Evolutionary conservation across 306 rosid genomes (phyloP), one percentile per base, ranked within the genome.

Genomic region (Gastrolobium bilobum): DNA sequence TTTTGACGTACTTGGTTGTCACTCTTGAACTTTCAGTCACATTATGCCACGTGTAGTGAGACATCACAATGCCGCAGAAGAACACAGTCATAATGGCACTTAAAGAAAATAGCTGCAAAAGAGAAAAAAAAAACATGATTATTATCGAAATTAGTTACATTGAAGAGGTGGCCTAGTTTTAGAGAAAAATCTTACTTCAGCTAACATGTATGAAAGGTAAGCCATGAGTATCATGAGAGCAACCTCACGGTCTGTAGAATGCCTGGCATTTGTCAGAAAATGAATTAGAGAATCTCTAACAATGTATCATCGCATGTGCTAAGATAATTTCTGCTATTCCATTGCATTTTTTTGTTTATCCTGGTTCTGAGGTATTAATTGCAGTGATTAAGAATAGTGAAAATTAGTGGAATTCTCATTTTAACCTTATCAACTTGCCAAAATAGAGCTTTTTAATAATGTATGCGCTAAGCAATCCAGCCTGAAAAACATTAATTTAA

Each of bases 201-300:
- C 84, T 59, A 93, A 87, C 89, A 96, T 88, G 79, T 96, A 96
- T 20, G 99, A 96, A 73, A 96, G 89, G 74, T 96, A 96, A 56
- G 99, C 98, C 98, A 96, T 93, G 81, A 96, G 98, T 68, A 96
- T 91, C 99, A 93, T 91, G 20, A 93, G 92, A 83, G 98, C 99
- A 75, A 96, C 96, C 85, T 96, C 99, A 42, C 99, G 97, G 58
- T 91, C 96, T 0, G 99, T 95, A 53, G 92, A 93, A 83, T 96
- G 98, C 84, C 99, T 91, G 84, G 14, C 53, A 80, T 79, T 67
- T 31, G 63, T 54, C n/a, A 50, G 39, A 56, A 68, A 59, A 63
- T 8, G 46, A 80, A 68, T 53, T 34, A 62, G 34, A 70, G 71
- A 75, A 79, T 14, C 14, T 10, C 38, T 13, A 73, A 14, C 52